Evolutionary conservation across 441 rosid species (phyloP).

Genomic region (Erodium trifolium): DNA sequence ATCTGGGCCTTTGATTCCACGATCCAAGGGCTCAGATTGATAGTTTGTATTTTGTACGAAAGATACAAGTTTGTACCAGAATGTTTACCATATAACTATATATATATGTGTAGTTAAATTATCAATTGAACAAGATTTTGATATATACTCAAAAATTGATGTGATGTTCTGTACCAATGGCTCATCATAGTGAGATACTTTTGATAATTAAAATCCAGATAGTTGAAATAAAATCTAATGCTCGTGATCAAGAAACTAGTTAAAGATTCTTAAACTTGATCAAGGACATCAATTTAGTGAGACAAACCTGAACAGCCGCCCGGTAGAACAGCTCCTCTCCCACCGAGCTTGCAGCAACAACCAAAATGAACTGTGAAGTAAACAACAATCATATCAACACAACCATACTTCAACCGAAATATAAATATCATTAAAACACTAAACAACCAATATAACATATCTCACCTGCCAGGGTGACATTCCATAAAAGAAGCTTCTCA

Average conservation of each 20-base stretch:
- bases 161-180: background rate
- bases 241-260: background rate
- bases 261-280: background rate
- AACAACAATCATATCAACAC: constrained; percentile 1
- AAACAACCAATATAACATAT: background rate
- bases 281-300: background rate
- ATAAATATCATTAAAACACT: background rate
- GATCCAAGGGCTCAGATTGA: too few relatives aligned
- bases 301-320: constrained; percentile 73
- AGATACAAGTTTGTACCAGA: too few relatives aligned
- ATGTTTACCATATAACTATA: too few relatives aligned
- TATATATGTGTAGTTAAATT: too few relatives aligned
- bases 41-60: too few relatives aligned
- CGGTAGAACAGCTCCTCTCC: constrained; percentile 97
- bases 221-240: background rate
- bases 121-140: background rate
- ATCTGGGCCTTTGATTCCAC: too few relatives aligned
- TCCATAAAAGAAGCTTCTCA: constrained; percentile 83
- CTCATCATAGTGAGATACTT: background rate
- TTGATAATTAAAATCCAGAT: background rate
- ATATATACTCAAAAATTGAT: background rate
- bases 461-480: constrained; percentile 96
- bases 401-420: background rate
- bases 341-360: constrained; percentile 77
- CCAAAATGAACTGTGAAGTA: constrained; percentile 56